Base-by-base conservation (phyloP, 2,329 filamentous ascomycete genomes). In the Cercospora sp. region DNA sequence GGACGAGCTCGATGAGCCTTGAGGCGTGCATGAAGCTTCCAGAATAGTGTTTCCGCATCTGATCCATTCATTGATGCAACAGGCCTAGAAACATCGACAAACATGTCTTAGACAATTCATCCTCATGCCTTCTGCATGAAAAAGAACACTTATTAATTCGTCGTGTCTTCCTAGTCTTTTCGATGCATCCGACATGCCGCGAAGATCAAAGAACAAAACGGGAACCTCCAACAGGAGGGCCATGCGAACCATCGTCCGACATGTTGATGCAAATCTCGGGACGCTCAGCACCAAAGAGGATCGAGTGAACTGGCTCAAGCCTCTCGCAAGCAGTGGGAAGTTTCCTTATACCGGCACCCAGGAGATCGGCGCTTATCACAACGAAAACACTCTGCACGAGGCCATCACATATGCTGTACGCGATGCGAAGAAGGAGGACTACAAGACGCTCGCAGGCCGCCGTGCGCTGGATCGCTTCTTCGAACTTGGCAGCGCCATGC, bases 341-440 rank as follows among this genome's bases (percentile, higher is more conserved):
- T 63, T 37, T 3, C 61, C 61, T 1, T 63, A 63, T n/a, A 13
- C 49, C 5, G 61, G 61, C n/a, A 34, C 30, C 18, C 55, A 55
- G 28, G n/a, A 34, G 6, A 34, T 57, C 13, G 61, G 45, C 7
- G 13, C 28, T 13, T 40, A 24, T 8, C 61, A 63, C n/a, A 57
- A 32, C 10, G 61, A 51, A n/a, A 7, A 30, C 2, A 63, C 43
- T 37, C 32, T 63, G 5, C 37, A 51, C n/a, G 61, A 63, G n/a
- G 61, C 61, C n/a, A 63, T 63, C 30, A 34, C 43, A 1, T 63
- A 63, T 57, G 61, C 45, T 24, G 49, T 63, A 9, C 26, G 61
- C 3, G 49, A 55, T n/a, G 28, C 32, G 28, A 63, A 63, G 49
- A 63, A 57, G 26, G 18, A 18, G 2, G 9, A 40, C 7, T 63